Evolutionary conservation across 768 basidiomycete genomes (phyloP), one percentile per base, ranked within the genome.

Genomic region (Lyophyllum shimeji): DNA sequence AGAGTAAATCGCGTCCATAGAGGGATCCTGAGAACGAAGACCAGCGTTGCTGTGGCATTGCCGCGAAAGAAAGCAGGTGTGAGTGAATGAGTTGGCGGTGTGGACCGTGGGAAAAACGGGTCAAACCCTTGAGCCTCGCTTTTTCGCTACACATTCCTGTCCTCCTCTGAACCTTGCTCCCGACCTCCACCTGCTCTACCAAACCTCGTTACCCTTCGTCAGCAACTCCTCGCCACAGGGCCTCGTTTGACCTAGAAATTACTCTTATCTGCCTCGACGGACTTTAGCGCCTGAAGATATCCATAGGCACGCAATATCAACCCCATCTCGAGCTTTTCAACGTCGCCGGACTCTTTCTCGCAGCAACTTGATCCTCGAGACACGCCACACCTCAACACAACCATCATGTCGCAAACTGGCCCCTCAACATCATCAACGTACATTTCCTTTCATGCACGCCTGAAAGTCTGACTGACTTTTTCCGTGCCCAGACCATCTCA

Each of bases 361-460:
- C 50, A 51, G 53, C 39, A 52, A 47, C 40, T 21, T 18, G 18
- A 51, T 47, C 46, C 45, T 50, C 48, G 13, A 54, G 51, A 18
- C 34, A 15, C 21, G 29, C 21, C 46, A 45, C 33, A 7, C 15
- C 20, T 4, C 49, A 11, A 27, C 21, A 24, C 31, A 47, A 18
- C 17, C 29, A 59, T 50, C 25, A 71, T 72, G 70, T 70, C 70
- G 39, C 70, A 70, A 63, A 60, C 64, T 56, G 65, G 59, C 39
- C 64, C 68, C 34, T 67, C 70, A 44, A 62, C 70, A 58, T 71
- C 70, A 59, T 68, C 70, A 65, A 63, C 68, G 70, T 71, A 53
- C 39, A 68, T 57, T 25, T 54, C 56, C 55, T 56, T 49, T 40
- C 23, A 17, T 45, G 33, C 25, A 24, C 9, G 25, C 33, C 15